phyloP scores from a whole-genome alignment of 1,284 basidiomycete species.

The Moesziomyces parantarcticus region DNA sequence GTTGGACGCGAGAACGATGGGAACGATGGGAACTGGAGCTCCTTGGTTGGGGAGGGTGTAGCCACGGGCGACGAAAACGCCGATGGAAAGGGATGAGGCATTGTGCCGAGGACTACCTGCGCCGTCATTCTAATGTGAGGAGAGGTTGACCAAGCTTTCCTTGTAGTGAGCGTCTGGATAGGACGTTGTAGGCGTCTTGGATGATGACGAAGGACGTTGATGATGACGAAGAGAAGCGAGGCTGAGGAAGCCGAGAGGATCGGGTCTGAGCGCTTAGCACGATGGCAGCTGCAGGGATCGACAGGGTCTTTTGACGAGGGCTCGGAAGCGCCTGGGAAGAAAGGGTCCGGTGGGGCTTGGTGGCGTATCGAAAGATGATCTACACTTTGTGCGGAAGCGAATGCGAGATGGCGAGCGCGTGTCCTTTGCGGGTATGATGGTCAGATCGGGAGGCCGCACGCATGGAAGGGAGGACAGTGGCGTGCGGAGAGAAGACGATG shows the following conservation, averaged over 20 bases:
- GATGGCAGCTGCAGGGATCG: constrained; percentile 4
- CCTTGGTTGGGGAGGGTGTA: constrained; percentile 38
- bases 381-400: constrained; percentile 1
- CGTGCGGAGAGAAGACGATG: neutral
- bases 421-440: neutral
- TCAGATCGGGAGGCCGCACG: neutral
- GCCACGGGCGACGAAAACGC: constrained; percentile 33
- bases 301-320: constrained; percentile 4
- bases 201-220: neutral
- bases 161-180: neutral
- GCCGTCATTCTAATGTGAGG: constrained; percentile 28
- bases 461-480: neutral
- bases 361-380: constrained; percentile 20
- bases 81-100: constrained; percentile 38
- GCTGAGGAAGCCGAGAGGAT: neutral
- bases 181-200: neutral
- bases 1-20: constrained; percentile 5
- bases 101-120: constrained; percentile 32
- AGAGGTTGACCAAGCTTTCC: no score
- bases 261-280: neutral
- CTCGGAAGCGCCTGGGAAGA: constrained; percentile 1
- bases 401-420: neutral
- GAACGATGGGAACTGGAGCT: constrained; percentile 17
- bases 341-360: constrained; percentile 3
- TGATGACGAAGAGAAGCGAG: neutral